These are phyloP conservation scores for Aureobasidium sp. DNA, from an alignment of 2,329 filamentous ascomycete species.

Conservation along the genomic window DNA sequence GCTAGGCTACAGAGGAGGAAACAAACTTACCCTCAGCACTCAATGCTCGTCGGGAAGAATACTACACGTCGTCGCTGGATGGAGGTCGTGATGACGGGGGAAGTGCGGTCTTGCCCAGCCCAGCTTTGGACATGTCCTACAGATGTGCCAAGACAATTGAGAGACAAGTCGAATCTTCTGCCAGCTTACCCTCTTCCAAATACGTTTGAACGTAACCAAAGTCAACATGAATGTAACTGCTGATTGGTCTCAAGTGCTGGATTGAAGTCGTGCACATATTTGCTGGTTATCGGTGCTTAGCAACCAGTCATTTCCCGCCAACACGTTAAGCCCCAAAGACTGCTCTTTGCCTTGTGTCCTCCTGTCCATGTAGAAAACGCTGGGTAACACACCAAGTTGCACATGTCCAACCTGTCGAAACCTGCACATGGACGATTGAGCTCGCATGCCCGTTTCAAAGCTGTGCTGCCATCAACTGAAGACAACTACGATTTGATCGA, in stretches of 20 bases:
- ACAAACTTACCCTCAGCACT: conserved; percentile 1
- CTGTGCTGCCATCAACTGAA: background rate
- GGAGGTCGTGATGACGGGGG: conserved; percentile 9
- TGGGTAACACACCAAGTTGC: background rate
- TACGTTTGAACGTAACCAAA: background rate
- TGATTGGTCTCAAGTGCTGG: background rate
- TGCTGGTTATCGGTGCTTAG: background rate
- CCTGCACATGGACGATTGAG: background rate
- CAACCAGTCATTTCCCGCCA: background rate
- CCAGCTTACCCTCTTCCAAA: background rate
- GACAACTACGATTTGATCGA: background rate
- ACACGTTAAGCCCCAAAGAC: background rate
- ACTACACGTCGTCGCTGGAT: conserved; percentile 1
- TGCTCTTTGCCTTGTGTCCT: conserved; percentile 2
- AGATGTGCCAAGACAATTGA: background rate
- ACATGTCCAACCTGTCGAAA: background rate
- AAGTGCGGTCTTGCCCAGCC: conserved; percentile 1
- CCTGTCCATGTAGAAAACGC: background rate
- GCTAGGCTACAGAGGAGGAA: background rate
- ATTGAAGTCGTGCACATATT: background rate
- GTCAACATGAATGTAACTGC: too few species aligned
- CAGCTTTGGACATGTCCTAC: background rate
- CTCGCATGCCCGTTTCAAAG: background rate
- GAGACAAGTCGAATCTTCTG: background rate
- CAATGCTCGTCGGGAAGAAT: conserved; percentile 15